A percentile compares a stretch with the other conserved stretches of the same genome.
Conservation (phyloP, 1,139 yeast genomes). For the Kurtzmaniella quercitrusa region DNA sequence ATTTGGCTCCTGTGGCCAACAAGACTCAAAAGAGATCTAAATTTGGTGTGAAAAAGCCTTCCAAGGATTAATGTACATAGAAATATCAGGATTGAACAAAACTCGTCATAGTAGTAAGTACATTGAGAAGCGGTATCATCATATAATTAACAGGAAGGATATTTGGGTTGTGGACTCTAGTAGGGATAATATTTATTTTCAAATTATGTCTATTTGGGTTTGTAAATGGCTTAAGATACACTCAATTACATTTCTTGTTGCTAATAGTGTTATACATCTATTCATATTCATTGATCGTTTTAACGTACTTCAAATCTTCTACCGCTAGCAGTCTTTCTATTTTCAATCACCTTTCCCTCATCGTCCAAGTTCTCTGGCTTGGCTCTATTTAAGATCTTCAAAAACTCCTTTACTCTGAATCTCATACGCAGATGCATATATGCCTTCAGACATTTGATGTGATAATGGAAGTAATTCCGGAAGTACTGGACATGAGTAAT, state of each 20-base stretch:
- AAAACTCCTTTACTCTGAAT: slow-evolving; percentile 86
- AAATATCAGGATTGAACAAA: no score
- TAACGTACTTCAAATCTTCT: slow-evolving; percentile 54
- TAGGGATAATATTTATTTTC: no score
- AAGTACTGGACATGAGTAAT: slow-evolving; percentile 87
- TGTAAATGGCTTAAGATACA: no score
- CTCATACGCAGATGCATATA: slow-evolving; percentile 99
- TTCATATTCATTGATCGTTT: slow-evolving; percentile 1
- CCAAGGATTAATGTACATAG: slow-evolving; percentile 11
- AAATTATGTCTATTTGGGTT: no score
- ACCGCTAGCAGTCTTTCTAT: slow-evolving; percentile 79
- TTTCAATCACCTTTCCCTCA: slow-evolving; percentile 54
- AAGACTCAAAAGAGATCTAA: slow-evolving; percentile 86
- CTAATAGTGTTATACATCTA: no score
- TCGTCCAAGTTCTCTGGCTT: slow-evolving; percentile 87
- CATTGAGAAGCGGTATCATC: no score
- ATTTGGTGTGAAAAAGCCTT: slow-evolving; percentile 90
- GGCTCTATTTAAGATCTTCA: slow-evolving; percentile 94
- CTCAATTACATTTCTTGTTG: no score
- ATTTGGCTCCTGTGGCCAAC: slow-evolving; percentile 92
- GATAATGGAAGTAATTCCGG: slow-evolving; percentile 96
- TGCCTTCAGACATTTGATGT: slow-evolving; percentile 96
- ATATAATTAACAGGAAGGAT: no score
- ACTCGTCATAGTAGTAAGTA: no score
- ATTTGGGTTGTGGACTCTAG: no score